These are phyloP conservation scores for Globisporangium acanthophoron DNA, from an alignment of 352 stramenopile species.

Conservation along the genomic window DNA sequence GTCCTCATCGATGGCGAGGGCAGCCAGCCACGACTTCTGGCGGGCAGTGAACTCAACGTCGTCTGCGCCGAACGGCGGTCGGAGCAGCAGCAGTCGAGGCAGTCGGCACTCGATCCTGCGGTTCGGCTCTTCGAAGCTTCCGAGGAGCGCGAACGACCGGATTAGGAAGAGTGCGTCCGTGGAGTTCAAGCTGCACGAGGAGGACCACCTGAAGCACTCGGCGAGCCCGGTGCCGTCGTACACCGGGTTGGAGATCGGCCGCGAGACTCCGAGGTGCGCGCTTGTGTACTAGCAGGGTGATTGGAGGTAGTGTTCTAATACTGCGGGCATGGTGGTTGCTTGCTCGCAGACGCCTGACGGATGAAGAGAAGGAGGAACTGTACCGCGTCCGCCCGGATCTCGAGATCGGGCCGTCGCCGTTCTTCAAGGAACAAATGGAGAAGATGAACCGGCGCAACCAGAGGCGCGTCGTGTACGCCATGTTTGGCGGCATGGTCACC, in stretches of 20 bases:
- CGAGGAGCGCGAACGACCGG: slow-evolving; percentile 13
- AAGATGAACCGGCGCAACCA: slow-evolving; percentile 54
- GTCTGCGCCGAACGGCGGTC: neutral
- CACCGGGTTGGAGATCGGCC: slow-evolving; percentile 32
- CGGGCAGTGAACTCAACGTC: neutral
- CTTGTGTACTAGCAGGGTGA: too few species aligned
- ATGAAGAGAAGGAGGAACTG: slow-evolving; percentile 77
- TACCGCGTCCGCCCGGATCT: slow-evolving; percentile 80
- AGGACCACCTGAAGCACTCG: slow-evolving; percentile 23
- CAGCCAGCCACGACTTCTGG: neutral
- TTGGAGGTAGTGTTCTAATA: neutral
- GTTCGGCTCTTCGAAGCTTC: slow-evolving; percentile 33
- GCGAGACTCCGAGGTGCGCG: slow-evolving; percentile 39
- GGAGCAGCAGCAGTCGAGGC: slow-evolving; percentile 15
- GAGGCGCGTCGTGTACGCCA: slow-evolving; percentile 61
- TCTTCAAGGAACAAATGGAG: slow-evolving; percentile 53
- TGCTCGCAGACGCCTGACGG: slow-evolving; percentile 47
- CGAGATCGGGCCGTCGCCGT: slow-evolving; percentile 57
- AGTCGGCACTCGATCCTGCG: slow-evolving; percentile 57
- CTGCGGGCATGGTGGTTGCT: neutral
- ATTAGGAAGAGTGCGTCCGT: slow-evolving; percentile 67
- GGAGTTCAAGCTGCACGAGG: slow-evolving; percentile 58
- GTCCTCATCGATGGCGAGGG: neutral
- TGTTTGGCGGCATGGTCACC: slow-evolving; percentile 66
- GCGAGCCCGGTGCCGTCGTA: slow-evolving; percentile 18